Evolutionary conservation across 768 basidiomycete species (phyloP).

Genomic region (Termitomyces sp.): DNA sequence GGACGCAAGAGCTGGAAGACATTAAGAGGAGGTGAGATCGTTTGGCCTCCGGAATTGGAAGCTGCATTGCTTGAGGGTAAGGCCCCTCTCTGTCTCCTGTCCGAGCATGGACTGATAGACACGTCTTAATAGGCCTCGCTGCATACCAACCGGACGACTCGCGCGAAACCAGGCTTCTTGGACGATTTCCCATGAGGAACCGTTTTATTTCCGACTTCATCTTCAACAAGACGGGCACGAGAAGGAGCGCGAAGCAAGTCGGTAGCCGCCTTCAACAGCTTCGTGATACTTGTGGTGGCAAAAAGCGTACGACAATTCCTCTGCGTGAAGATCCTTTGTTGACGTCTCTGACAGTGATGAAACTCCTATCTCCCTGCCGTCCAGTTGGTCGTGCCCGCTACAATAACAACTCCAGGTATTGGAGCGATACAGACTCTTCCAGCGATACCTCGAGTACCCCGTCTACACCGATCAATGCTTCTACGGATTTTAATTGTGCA

Average conservation of each 20-base stretch:
- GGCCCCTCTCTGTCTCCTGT: background rate
- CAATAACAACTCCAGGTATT: constrained; percentile 16
- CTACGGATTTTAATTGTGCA: constrained; percentile 24
- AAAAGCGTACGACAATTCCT: constrained; percentile 47
- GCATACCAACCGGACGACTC: constrained; percentile 70
- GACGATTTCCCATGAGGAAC: constrained; percentile 75
- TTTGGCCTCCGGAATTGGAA: constrained; percentile 79
- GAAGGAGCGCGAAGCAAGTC: constrained; percentile 73
- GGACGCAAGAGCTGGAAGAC: constrained; percentile 77
- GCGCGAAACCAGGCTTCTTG: constrained; percentile 65
- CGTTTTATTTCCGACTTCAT: constrained; percentile 80
- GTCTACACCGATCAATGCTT: constrained; percentile 32
- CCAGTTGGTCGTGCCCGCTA: constrained; percentile 14
- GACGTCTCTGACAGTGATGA: constrained; percentile 33
- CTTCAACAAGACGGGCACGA: constrained; percentile 59
- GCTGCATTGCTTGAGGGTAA: constrained; percentile 71
- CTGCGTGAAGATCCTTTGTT: constrained; percentile 1
- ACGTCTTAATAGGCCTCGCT: constrained; percentile 47
- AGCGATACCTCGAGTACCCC: constrained; percentile 36
- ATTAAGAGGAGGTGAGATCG: constrained; percentile 63
- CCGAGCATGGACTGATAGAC: background rate
- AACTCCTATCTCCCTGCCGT: constrained; percentile 36
- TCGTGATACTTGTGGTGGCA: constrained; percentile 68
- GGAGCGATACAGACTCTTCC: constrained; percentile 29
- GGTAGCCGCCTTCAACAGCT: constrained; percentile 78